Evolutionary conservation across 495 filamentous ascomycete species (phyloP), one percentile per base, ranked within the genome.

Genomic region (Apodospora peruviana): DNA sequence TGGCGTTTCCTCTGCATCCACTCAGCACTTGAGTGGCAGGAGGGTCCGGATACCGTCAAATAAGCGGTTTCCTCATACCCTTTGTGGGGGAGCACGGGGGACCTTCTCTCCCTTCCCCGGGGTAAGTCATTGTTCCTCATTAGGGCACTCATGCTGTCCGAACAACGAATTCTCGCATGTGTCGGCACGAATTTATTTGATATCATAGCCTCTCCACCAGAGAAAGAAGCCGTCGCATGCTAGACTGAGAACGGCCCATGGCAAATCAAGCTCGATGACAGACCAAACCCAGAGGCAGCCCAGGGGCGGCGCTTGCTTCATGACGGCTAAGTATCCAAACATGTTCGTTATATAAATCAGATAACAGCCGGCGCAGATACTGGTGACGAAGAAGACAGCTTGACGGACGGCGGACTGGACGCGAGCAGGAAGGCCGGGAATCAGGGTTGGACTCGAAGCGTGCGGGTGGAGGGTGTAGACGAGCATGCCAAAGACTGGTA

Each of bases 271-370:
- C 68, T 98, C 93, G 40, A 96, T 71, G 27, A 96, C 82, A 16
- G 84, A 84, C 93, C 91, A 98, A 12, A 98, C 80, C 91, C 91
- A 96, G 17, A 96, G 63, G 14, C 87, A 90, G 1, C 90, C 94
- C n/a, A 95, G 62, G 18, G 89, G 81, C 18, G 93, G 93, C 0
- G 90, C 87, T 47, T 79, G 82, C 71, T 95, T 94, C 93, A 98
- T 91, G 2, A 95, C 83, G 10, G 83, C 87, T 60, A 89, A 83
- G 57, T 96, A 96, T 0, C 83, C 81, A 45, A 82, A 76, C 23
- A 68, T 74, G 59, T 96, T 98, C 4, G 86, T 88, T 17, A 89
- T 82, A 47, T 84, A 70, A 32, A 97, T 83, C 32, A 96, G 72
- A 65, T 88, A 89, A 63, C 77, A 84, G 5, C 93, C 93, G 0